phyloP scores from a whole-genome alignment of 306 rosid genomes.

The Corylus avellana region DNA sequence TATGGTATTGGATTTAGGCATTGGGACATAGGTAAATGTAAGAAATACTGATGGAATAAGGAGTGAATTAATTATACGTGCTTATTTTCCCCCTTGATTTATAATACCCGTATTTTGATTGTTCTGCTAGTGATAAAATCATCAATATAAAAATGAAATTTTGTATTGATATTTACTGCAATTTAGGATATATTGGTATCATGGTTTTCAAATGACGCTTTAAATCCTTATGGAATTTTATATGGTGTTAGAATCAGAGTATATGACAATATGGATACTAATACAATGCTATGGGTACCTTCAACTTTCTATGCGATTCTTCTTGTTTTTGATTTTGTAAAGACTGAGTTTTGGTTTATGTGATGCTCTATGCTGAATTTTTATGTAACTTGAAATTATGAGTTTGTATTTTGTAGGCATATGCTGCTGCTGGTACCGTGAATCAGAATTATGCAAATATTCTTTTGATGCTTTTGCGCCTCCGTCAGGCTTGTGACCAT shows the following conservation, averaged over 20 bases:
- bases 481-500: conserved; percentile 98
- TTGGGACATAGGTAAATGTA: neutral
- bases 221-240: neutral
- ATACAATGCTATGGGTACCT: neutral
- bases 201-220: neutral
- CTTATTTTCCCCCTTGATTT: neutral
- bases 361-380: conserved; percentile 7
- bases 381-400: conserved; percentile 30
- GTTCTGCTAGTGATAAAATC: neutral
- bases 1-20: neutral
- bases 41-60: neutral
- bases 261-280: neutral
- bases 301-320: neutral
- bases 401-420: conserved; percentile 63
- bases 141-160: neutral
- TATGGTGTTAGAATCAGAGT: neutral
- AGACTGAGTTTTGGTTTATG: neutral
- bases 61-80: neutral
- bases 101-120: neutral
- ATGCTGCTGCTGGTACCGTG: conserved; percentile 99
- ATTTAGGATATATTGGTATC: neutral
- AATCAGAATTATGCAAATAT: conserved; percentile 98
- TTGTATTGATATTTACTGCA: neutral
- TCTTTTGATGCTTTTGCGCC: conserved; percentile 93
- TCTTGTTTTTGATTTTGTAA: neutral